Base-by-base conservation (phyloP, 2,329 filamentous ascomycete genomes). In the Pseudocercospora fuligena region DNA sequence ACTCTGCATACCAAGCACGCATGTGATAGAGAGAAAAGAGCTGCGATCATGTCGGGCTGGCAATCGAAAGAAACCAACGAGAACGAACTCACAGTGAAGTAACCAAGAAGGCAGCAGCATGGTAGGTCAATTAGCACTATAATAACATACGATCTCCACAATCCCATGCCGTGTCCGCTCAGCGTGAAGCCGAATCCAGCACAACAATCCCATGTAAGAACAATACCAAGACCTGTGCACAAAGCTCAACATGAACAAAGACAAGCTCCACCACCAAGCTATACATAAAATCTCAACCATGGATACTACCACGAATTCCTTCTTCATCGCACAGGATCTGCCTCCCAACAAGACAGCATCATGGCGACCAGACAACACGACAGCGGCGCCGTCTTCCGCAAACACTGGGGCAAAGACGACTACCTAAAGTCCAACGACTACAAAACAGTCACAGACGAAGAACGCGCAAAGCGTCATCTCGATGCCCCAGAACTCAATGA, bases 311-410 rank as follows among this genome's bases (percentile, higher is more conserved):
- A 33, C n/a, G 14, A 33, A 1, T 23, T 21, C 2, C 40, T 8
- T 25, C 56, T 27, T 23, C 33, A 36, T 58, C 56, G 19, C 56
- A 14, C 53, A 29, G 53, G 29, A 19, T 56, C 53, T n/a, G 25
- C 53, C 27, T 19, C 23, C 14, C n/a, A 9, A 31, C 47, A 14
- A 25, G 14, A 19, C 31, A 36, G 31, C 56, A 58, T 19, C 56
- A 58, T 58, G 56, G 56, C 56, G 56, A 58, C 56, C 31, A 58
- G 36, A 43, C 16, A 36, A n/a, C 56, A 58, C 56, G 56, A 58
- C 31, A 58, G 56, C 56, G 56, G 56, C 25, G 56, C 56, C 29
- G 19, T 58, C 16, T 58, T 36, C 31, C 56, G 56, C 56, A 58
- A 36, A 11, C 19, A 36, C 56, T 58, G 56, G 56, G 56, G 29